Conservation (phyloP, 23 red algal genomes). For the Gracilaria gracilis region DNA sequence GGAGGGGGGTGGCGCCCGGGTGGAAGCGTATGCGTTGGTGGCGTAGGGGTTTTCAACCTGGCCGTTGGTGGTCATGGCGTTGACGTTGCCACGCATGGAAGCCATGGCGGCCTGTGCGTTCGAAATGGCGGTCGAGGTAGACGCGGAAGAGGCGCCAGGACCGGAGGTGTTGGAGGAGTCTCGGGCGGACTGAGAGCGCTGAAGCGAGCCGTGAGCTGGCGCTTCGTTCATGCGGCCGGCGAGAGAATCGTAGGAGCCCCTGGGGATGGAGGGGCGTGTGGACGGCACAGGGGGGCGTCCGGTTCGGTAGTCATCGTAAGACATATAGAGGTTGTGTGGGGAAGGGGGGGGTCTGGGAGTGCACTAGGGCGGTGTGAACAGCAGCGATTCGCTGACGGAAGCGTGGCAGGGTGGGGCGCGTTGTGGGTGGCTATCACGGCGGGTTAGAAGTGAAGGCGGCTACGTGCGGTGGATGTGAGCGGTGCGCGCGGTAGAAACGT, state of each 20-base stretch:
- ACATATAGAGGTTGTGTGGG: constrained; percentile 36
- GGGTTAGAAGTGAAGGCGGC: no score
- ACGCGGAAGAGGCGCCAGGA: constrained; percentile 4
- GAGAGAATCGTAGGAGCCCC: constrained; percentile 56
- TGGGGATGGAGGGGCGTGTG: constrained; percentile 6
- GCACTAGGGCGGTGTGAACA: no score
- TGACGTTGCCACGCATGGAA: constrained; percentile 10
- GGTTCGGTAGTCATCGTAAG: constrained; percentile 79
- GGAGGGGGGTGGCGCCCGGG: constrained; percentile 14
- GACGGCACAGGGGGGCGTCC: constrained; percentile 54
- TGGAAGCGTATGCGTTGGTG: constrained; percentile 69
- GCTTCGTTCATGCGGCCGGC: constrained; percentile 32
- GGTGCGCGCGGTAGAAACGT: not conserved
- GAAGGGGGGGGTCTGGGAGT: not conserved
- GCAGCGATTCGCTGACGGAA: not conserved
- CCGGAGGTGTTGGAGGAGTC: constrained; percentile 25
- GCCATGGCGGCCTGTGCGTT: constrained; percentile 32
- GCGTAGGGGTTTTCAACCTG: constrained; percentile 73
- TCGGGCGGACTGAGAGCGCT: constrained; percentile 6
- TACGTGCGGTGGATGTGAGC: not conserved
- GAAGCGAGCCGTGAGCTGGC: constrained; percentile 3
- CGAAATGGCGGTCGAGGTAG: constrained; percentile 1
- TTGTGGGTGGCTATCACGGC: not conserved
- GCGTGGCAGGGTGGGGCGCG: not conserved
- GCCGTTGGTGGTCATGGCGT: constrained; percentile 9